phyloP scores from a whole-genome alignment of 768 basidiomycete species.

The Agrocybe chaxingu region DNA sequence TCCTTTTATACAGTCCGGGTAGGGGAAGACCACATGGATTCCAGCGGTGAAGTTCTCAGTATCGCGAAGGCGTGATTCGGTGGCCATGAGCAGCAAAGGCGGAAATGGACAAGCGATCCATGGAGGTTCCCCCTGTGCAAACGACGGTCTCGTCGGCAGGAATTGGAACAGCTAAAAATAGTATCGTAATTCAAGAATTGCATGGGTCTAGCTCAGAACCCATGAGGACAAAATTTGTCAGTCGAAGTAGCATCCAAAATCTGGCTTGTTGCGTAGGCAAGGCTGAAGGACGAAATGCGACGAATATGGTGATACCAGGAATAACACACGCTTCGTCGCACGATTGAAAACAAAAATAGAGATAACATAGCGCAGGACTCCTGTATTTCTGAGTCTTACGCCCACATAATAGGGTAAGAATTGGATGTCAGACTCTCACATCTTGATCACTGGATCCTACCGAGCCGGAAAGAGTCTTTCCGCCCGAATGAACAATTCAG shows the following conservation, averaged over 20 bases:
- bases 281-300: slow-evolving; percentile 4
- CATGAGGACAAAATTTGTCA: background rate
- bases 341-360: slow-evolving; percentile 23
- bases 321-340: slow-evolving; percentile 8
- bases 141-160: background rate
- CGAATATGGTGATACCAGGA: slow-evolving; percentile 8
- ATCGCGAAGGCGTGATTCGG: slow-evolving; percentile 8
- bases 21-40: slow-evolving; percentile 11
- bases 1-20: slow-evolving; percentile 13
- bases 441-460: too few relatives aligned
- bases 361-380: background rate
- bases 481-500: too few relatives aligned
- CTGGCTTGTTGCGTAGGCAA: too few relatives aligned
- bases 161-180: slow-evolving; percentile 5
- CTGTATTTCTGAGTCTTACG: background rate
- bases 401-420: background rate
- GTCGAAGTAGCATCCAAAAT: background rate
- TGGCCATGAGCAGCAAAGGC: slow-evolving; percentile 10
- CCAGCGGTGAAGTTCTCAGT: slow-evolving; percentile 5
- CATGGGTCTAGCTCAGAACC: background rate
- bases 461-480: too few relatives aligned
- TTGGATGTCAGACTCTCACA: too few relatives aligned
- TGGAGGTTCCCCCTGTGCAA: slow-evolving; percentile 1
- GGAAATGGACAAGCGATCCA: slow-evolving; percentile 12
- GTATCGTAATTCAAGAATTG: background rate